phyloP scores from a whole-genome alignment of 106 monocot species.

The Allium cepa region DNA sequence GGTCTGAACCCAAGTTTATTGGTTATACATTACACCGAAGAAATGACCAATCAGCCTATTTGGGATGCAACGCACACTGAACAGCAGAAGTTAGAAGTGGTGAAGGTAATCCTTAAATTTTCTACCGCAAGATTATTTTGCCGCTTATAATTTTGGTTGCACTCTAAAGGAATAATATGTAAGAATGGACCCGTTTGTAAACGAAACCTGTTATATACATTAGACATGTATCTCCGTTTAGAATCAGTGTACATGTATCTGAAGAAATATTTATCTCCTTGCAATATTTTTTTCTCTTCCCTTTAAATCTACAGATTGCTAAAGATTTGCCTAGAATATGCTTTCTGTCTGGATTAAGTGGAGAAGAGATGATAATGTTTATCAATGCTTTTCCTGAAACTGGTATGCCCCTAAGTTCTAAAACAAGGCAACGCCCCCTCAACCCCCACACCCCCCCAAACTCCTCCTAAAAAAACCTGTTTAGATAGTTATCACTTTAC shows the following conservation, averaged over 20 bases:
- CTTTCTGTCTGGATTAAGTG: slow-evolving; percentile 80
- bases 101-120: slow-evolving; percentile 26
- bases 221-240: background rate
- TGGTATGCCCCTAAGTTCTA: slow-evolving; percentile 27
- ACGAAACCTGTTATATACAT: background rate
- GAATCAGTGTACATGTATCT: background rate
- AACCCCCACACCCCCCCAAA: no score
- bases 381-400: slow-evolving; percentile 84
- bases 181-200: background rate
- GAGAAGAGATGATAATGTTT: slow-evolving; percentile 96
- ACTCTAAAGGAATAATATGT: background rate
- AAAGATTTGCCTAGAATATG: slow-evolving; percentile 79
- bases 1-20: background rate
- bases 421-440: no score
- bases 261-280: background rate
- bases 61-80: slow-evolving; percentile 66
- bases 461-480: no score
- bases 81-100: slow-evolving; percentile 32
- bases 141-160: background rate
- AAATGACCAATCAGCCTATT: slow-evolving; percentile 41
- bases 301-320: slow-evolving; percentile 30
- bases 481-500: no score
- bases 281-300: background rate
- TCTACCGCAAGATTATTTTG: background rate
- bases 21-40: slow-evolving; percentile 67